Percentiles rank a stretch among this genome's conserved stretches.
Conservation (phyloP, 2,329 filamentous ascomycete genomes). For the Epichloe bromicola region DNA sequence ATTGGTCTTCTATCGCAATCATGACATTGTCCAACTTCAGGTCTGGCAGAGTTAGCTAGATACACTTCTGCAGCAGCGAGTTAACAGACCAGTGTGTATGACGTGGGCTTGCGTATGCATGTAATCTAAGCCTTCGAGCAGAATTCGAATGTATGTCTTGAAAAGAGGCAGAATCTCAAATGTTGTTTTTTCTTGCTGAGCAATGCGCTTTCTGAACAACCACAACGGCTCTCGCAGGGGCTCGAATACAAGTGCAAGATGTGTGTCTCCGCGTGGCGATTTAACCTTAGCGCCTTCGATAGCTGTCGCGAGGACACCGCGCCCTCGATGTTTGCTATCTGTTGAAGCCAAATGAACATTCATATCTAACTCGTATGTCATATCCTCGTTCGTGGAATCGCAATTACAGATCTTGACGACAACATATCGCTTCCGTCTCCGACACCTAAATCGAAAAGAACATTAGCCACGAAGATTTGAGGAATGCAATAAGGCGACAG, state of each 20-base stretch:
- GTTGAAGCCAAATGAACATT: neutral
- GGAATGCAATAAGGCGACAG: neutral
- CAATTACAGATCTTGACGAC: constrained; percentile 13
- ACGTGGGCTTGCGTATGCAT: constrained; percentile 26
- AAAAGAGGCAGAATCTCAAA: constrained; percentile 15
- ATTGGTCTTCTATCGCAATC: constrained; percentile 11
- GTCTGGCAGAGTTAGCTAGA: constrained; percentile 5
- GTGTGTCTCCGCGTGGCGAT: constrained; percentile 15
- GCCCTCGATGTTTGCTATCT: constrained; percentile 15
- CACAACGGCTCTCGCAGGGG: constrained; percentile 26
- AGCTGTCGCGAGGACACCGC: constrained; percentile 16
- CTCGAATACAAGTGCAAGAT: constrained; percentile 23
- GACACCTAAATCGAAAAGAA: neutral
- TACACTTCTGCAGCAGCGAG: neutral
- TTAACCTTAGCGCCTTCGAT: constrained; percentile 19
- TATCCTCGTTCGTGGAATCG: constrained; percentile 10
- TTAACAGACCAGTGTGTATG: constrained; percentile 27
- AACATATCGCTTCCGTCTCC: constrained; percentile 9
- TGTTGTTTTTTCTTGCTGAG: constrained; percentile 13
- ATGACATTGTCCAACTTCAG: constrained; percentile 14
- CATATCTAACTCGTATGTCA: constrained; percentile 11
- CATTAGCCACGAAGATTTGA: neutral
- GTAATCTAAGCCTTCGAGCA: constrained; percentile 27
- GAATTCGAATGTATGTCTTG: constrained; percentile 18
- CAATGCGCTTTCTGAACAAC: constrained; percentile 23